Evolutionary conservation across 805 yeast genomes (phyloP), one percentile per base, ranked within the genome.

Genomic region (Kurtzmaniella fragi): DNA sequence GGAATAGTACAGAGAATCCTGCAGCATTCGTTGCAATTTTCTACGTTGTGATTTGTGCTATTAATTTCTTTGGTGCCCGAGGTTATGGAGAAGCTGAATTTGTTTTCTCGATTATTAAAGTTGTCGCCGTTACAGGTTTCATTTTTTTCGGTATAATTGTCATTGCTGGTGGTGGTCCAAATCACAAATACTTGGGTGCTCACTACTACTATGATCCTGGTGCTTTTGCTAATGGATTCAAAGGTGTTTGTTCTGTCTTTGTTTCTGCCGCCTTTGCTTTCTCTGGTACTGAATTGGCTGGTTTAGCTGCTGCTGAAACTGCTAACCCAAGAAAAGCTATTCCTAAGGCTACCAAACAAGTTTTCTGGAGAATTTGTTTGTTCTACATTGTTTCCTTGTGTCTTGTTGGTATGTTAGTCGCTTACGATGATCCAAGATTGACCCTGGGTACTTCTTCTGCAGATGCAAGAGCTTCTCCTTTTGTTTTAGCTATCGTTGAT

Each of bases 401-500:
- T 12, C 59, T 67, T 42, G 54, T 67, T 17, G 67, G 66, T 3
- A 65, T 66, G 44, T 56, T 67, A 43, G 73, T 67, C 7, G 62
- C 71, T 3, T 57, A 57, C 34, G 40, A 54, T 41, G 54, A 58
- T 26, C 27, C 40, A 4, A 45, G 57, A 12, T 54, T 67, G 42
- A 43, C 52, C 11, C 56, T 56, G 6, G 43, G 40, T 27, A 26
- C 47, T n/a, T 38, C 51, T 10, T 61, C 69, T 15, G 74, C 67
- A 17, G 84, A 78, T 51, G 82, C 79, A 17, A 64, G 80, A 17
- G 81, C 87, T 2, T 80, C 87, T 5, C 90, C 91, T 11, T 78
- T 83, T 56, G 89, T 83, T 31, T 78, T 84, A 57, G 83, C 89
- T 28, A 80, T 83, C 46, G 62, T 65, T 46, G 72, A 78, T 49